phyloP scores from a whole-genome alignment of 495 filamentous ascomycete genomes.

The Aspergillus nidulans region DNA sequence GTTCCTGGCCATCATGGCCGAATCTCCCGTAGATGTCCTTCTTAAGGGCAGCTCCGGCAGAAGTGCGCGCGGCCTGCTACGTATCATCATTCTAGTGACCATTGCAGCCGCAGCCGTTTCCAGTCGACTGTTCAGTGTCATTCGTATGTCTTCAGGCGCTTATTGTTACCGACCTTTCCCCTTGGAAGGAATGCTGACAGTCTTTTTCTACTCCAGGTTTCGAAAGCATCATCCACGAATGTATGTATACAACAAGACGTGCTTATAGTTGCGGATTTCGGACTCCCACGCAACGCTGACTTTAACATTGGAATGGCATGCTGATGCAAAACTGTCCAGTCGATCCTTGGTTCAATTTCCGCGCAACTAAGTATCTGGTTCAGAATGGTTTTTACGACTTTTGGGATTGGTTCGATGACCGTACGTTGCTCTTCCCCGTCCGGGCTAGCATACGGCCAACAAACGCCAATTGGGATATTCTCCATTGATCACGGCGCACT shows the following conservation, averaged over 20 bases:
- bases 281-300: neutral
- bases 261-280: neutral
- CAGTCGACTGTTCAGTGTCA: slow-evolving; percentile 96
- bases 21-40: slow-evolving; percentile 50
- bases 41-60: slow-evolving; percentile 63
- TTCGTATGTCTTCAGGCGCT: slow-evolving; percentile 57
- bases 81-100: slow-evolving; percentile 84
- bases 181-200: slow-evolving; percentile 31
- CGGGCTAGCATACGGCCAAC: neutral
- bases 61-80: slow-evolving; percentile 80
- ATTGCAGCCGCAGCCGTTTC: slow-evolving; percentile 91
- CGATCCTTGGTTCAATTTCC: slow-evolving; percentile 99
- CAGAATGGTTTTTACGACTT: slow-evolving; percentile 97
- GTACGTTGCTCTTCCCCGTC: slow-evolving; percentile 43
- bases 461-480: slow-evolving; percentile 11
- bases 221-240: slow-evolving; percentile 99
- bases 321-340: slow-evolving; percentile 49
- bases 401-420: slow-evolving; percentile 99
- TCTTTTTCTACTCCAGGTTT: slow-evolving; percentile 57
- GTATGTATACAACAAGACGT: slow-evolving; percentile 50
- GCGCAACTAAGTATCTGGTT: slow-evolving; percentile 95
- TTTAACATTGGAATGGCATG: slow-evolving; percentile 13
- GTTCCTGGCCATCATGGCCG: slow-evolving; percentile 49
- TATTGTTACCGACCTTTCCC: neutral
- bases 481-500: slow-evolving; percentile 14